These are phyloP conservation scores for Globisporangium solare DNA, from an alignment of 352 stramenopile species.

Conservation along the genomic window DNA sequence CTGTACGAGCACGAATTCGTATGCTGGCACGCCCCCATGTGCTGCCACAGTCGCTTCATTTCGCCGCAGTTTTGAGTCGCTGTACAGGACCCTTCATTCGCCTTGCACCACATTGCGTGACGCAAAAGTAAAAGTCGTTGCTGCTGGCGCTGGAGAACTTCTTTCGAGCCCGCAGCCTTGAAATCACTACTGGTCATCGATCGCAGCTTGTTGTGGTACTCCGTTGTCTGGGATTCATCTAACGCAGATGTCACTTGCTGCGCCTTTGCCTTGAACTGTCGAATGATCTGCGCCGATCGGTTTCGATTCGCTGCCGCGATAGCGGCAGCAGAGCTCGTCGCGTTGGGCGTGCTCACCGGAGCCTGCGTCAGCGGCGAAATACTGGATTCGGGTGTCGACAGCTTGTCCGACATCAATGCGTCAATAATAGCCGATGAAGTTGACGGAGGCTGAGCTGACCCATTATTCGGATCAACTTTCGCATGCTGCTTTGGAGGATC, in stretches of 20 bases:
- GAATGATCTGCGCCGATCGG: slow-evolving; percentile 78
- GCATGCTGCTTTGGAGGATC: slow-evolving; percentile 31
- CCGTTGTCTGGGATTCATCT: slow-evolving; percentile 69
- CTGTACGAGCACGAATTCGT: slow-evolving; percentile 95
- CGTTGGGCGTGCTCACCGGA: slow-evolving; percentile 2
- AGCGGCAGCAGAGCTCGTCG: slow-evolving; percentile 17
- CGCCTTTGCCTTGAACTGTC: slow-evolving; percentile 72
- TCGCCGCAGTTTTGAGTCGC: slow-evolving; percentile 95
- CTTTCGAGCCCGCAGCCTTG: slow-evolving; percentile 78
- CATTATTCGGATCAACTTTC: slow-evolving; percentile 28
- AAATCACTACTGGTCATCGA: slow-evolving; percentile 76
- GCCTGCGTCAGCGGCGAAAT: slow-evolving; percentile 23
- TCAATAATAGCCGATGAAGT: slow-evolving; percentile 34
- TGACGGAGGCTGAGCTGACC: slow-evolving; percentile 16
- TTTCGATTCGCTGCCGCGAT: slow-evolving; percentile 40
- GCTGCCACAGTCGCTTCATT: slow-evolving; percentile 98
- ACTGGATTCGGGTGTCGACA: slow-evolving; percentile 29
- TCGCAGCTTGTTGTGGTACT: slow-evolving; percentile 83
- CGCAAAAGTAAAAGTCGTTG: slow-evolving; percentile 95
- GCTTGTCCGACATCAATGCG: slow-evolving; percentile 39
- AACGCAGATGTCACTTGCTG: slow-evolving; percentile 80
- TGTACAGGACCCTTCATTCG: slow-evolving; percentile 89
- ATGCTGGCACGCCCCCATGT: slow-evolving; percentile 97
- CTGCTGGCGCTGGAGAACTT: slow-evolving; percentile 97
- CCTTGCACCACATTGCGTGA: slow-evolving; percentile 98